These are phyloP conservation scores for Cucumis hystrix DNA, from an alignment of 306 rosid species.

Conservation along the genomic window DNA sequence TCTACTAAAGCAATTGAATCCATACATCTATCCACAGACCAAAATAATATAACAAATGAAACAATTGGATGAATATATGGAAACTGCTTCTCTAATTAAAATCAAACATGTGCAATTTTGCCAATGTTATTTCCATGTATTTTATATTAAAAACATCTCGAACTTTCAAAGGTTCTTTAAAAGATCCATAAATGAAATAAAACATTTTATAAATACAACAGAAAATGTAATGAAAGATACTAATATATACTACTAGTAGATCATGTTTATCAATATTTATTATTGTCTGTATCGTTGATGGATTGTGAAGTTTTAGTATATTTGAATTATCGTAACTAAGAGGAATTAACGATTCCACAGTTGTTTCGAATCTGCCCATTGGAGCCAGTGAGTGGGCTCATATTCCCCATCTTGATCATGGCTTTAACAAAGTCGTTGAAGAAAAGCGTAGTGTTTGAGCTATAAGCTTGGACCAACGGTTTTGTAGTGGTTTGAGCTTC, in stretches of 20 bases:
- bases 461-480: conserved; percentile 42
- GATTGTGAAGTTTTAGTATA: too few species aligned
- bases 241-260: too few species aligned
- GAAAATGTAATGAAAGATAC: too few species aligned
- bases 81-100: not conserved
- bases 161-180: too few species aligned
- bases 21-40: not conserved
- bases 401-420: conserved; percentile 79
- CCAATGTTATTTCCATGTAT: too few species aligned
- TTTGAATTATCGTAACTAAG: too few species aligned
- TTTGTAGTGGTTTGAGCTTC: conserved; percentile 35
- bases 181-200: too few species aligned
- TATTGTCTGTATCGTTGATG: too few species aligned
- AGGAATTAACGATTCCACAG: conserved; percentile 43
- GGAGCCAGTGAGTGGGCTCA: conserved; percentile 47
- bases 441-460: conserved; percentile 27
- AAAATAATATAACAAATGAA: not conserved
- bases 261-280: too few species aligned
- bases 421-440: conserved; percentile 41
- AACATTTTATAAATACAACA: too few species aligned
- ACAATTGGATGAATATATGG: not conserved
- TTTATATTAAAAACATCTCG: too few species aligned
- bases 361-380: conserved; percentile 64
- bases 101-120: not conserved
- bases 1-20: not conserved